phyloP scores from a whole-genome alignment of 2,329 filamentous ascomycete species.

The Colletotrichum sp. region DNA sequence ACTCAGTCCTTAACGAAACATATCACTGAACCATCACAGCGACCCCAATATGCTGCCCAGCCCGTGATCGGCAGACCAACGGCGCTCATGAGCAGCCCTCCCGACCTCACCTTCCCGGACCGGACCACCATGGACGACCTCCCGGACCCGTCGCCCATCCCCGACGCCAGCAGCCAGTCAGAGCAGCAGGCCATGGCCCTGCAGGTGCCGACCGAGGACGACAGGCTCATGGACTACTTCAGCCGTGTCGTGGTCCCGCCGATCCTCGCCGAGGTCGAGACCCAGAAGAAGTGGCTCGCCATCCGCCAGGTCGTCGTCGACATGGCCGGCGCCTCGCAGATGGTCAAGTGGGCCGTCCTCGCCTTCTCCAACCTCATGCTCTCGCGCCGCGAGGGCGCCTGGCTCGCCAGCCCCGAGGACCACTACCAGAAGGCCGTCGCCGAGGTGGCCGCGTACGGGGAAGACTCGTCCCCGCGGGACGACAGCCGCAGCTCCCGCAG shows the following conservation, averaged over 20 bases:
- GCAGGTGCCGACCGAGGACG: background rate
- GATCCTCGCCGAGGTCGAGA: conserved; percentile 58
- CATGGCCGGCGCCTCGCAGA: conserved; percentile 50
- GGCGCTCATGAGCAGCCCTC: background rate
- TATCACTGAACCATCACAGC: background rate
- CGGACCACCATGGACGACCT: background rate
- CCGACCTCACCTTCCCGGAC: background rate
- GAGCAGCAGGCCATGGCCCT: background rate
- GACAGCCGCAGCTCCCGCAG: conserved; percentile 30
- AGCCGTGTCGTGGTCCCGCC: conserved; percentile 53
- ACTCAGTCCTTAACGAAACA: background rate
- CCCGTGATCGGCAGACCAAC: background rate
- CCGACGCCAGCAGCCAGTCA: background rate
- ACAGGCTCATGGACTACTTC: conserved; percentile 50
- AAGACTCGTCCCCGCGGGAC: conserved; percentile 5
- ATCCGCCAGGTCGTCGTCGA: conserved; percentile 51
- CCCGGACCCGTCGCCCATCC: background rate
- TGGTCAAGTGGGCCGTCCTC: conserved; percentile 53
- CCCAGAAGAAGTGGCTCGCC: conserved; percentile 54
- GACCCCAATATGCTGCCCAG: background rate
- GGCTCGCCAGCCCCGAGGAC: conserved; percentile 34
- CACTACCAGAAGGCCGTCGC: conserved; percentile 41
- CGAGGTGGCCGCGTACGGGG: conserved; percentile 30
- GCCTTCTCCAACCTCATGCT: conserved; percentile 55
- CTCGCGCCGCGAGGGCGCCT: conserved; percentile 35